phyloP scores from a whole-genome alignment of 1,139 yeast genomes.

The Hanseniaspora uvarum region DNA sequence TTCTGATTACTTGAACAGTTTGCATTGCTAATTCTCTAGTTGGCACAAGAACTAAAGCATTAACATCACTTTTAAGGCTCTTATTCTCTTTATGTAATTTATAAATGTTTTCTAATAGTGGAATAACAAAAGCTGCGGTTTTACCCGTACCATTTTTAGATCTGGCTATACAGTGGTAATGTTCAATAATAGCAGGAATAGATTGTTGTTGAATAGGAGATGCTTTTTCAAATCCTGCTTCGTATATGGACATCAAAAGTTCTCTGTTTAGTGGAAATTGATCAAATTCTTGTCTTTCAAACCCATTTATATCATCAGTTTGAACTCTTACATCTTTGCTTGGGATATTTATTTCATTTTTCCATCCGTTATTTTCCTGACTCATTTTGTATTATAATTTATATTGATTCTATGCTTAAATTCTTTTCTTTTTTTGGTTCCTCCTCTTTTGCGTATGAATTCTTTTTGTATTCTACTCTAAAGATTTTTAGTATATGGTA shows the following conservation, averaged over 20 bases:
- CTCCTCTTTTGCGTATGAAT: not conserved
- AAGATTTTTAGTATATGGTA: not conserved
- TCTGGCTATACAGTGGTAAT: conserved; percentile 92
- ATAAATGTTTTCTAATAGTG: conserved; percentile 72
- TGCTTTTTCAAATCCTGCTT: conserved; percentile 97
- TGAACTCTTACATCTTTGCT: conserved; percentile 82
- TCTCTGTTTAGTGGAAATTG: conserved; percentile 87
- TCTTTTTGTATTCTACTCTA: not conserved
- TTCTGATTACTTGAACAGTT: conserved; percentile 93
- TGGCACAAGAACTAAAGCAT: conserved; percentile 80
- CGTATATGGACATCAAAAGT: conserved; percentile 93
- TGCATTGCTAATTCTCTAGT: conserved; percentile 95
- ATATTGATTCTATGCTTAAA: not conserved
- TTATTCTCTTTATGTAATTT: conserved; percentile 57
- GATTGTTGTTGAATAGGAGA: conserved; percentile 98
- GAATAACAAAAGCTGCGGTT: conserved; percentile 91
- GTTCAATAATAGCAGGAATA: conserved; percentile 89
- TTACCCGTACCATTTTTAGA: conserved; percentile 99
- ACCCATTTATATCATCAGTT: conserved; percentile 88
- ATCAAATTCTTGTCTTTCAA: conserved; percentile 86
- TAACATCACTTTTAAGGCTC: conserved; percentile 37
- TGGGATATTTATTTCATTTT: conserved; percentile 62
- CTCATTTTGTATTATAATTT: conserved; percentile 1
- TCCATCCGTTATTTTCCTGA: conserved; percentile 41
- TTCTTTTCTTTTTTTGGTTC: not conserved